These are phyloP conservation scores for Panaeolus papilionaceus DNA, from an alignment of 768 basidiomycete genomes.

Conservation along the genomic window DNA sequence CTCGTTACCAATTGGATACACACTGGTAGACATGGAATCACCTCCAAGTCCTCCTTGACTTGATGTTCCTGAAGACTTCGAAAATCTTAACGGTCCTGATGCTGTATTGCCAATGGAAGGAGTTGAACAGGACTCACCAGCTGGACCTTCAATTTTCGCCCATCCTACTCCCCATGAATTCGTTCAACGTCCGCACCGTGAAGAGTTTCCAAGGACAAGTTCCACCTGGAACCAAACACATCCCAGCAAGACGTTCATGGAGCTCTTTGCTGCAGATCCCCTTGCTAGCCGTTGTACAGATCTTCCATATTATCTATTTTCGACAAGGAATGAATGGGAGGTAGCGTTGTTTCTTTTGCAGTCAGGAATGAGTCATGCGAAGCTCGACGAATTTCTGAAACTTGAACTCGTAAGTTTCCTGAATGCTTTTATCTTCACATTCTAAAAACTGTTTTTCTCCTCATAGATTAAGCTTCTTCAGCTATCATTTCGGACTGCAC, in stretches of 20 bases:
- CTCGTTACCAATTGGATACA: not conserved
- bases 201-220: conserved; percentile 17
- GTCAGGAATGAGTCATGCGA: conserved; percentile 35
- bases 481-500: conserved; percentile 32
- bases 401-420: conserved; percentile 31
- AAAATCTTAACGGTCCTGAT: not conserved
- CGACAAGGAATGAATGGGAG: conserved; percentile 38
- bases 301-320: conserved; percentile 40
- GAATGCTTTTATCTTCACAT: conserved; percentile 11
- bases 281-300: conserved; percentile 24
- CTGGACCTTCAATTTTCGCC: not conserved
- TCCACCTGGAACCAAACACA: conserved; percentile 25
- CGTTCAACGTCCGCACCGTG: conserved; percentile 9
- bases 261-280: conserved; percentile 32
- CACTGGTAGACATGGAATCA: not conserved
- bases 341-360: conserved; percentile 34
- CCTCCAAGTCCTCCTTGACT: not conserved
- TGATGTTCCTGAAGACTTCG: not conserved
- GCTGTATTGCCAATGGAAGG: not conserved
- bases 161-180: conserved; percentile 27
- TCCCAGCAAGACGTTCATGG: conserved; percentile 32
- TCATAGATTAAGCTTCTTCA: conserved; percentile 23
- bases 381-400: conserved; percentile 34
- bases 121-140: not conserved
- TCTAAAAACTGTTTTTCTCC: conserved; percentile 25